These are phyloP conservation scores for Puccinia coronata DNA, from an alignment of 1,284 basidiomycete genomes.

Conservation along the genomic window DNA sequence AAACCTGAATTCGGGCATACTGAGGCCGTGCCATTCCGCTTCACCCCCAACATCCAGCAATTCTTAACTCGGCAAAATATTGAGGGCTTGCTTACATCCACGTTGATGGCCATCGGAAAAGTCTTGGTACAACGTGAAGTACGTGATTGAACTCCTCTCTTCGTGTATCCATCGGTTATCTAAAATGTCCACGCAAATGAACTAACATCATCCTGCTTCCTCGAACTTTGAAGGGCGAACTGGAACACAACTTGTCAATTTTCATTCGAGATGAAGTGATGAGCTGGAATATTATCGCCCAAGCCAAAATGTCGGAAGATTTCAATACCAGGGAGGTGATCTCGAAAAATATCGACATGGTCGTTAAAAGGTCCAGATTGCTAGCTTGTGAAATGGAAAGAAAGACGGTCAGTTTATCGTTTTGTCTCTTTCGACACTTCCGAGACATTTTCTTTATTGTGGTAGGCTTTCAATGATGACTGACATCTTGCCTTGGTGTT, in stretches of 20 bases:
- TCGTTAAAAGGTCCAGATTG: constrained; percentile 81
- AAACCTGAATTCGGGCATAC: constrained; percentile 59
- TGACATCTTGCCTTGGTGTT: constrained; percentile 42
- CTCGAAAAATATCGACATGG: constrained; percentile 71
- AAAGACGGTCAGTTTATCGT: constrained; percentile 66
- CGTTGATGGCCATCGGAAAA: constrained; percentile 86
- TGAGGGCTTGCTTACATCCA: constrained; percentile 83
- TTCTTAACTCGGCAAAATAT: constrained; percentile 86
- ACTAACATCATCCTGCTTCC: no score
- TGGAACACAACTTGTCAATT: constrained; percentile 83
- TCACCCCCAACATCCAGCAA: constrained; percentile 93
- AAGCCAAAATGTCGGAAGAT: constrained; percentile 61
- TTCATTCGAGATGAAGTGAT: constrained; percentile 92
- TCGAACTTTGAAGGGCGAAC: constrained; percentile 68
- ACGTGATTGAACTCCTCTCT: constrained; percentile 55
- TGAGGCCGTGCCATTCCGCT: constrained; percentile 92
- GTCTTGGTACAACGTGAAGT: constrained; percentile 91
- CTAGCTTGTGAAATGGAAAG: constrained; percentile 81
- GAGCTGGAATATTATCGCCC: constrained; percentile 63
- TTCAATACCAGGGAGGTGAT: constrained; percentile 70
- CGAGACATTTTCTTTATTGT: neutral
- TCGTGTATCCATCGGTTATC: neutral
- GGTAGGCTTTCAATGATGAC: neutral
- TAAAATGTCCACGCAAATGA: no score
- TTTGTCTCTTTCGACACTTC: neutral